These are phyloP conservation scores for Phellinidium pouzarii DNA, from an alignment of 1,284 basidiomycete species.

Conservation along the genomic window DNA sequence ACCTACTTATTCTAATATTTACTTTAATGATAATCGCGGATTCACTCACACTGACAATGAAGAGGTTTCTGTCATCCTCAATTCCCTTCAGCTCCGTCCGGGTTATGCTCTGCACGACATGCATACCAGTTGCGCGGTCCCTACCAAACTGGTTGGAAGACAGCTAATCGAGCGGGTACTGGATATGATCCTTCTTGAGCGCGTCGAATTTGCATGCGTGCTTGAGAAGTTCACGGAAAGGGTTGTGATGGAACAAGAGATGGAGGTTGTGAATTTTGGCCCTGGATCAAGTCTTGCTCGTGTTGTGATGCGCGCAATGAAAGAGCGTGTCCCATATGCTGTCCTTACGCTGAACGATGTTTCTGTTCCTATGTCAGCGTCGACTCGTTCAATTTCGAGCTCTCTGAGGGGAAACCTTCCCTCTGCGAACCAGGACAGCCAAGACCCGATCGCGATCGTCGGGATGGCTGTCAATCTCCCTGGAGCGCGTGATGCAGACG, in stretches of 20 bases:
- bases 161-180: slow-evolving; percentile 39
- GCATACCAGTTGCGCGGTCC: background rate
- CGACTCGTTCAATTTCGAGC: background rate
- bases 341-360: slow-evolving; percentile 29
- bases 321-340: slow-evolving; percentile 27
- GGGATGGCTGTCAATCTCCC: slow-evolving; percentile 67
- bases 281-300: slow-evolving; percentile 42
- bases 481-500: slow-evolving; percentile 39
- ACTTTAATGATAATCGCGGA: slow-evolving; percentile 2
- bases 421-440: slow-evolving; percentile 17
- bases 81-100: background rate
- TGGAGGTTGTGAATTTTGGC: slow-evolving; percentile 45
- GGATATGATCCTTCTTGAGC: slow-evolving; percentile 44
- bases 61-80: background rate
- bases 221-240: background rate
- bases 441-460: slow-evolving; percentile 59
- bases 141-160: slow-evolving; percentile 1
- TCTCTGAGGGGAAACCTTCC: slow-evolving; percentile 22
- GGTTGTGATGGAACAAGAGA: background rate
- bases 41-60: background rate
- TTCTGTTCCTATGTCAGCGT: slow-evolving; percentile 15
- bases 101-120: slow-evolving; percentile 11
- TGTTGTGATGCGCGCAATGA: slow-evolving; percentile 28
- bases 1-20: background rate
- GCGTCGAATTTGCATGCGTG: slow-evolving; percentile 7